A percentile compares a stretch with the other conserved stretches of the same genome.
These are phyloP conservation scores for Linnemannia exigua DNA, from an alignment of 192 early-diverging fungal species.

Conservation along the genomic window DNA sequence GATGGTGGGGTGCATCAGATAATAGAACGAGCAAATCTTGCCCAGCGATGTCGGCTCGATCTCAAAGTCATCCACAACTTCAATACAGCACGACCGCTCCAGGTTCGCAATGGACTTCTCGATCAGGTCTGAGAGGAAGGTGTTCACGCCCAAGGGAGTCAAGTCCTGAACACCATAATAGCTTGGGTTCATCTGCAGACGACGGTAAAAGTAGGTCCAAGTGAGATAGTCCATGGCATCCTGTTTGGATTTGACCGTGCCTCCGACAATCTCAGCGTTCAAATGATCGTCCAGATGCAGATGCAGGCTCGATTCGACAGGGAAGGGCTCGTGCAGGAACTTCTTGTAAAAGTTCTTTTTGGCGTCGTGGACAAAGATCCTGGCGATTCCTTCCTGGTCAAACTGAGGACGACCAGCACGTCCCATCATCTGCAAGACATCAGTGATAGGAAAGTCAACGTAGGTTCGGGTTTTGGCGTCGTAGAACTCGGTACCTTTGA, in stretches of 20 bases:
- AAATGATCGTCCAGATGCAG: conserved; percentile 87
- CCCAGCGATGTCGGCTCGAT: conserved; percentile 84
- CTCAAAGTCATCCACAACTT: conserved; percentile 73
- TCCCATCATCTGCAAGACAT: conserved; percentile 99
- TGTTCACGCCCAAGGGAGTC: conserved; percentile 75
- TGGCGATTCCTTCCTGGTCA: conserved; percentile 92
- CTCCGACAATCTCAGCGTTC: conserved; percentile 94
- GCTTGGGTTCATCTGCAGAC: conserved; percentile 93
- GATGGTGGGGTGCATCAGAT: conserved; percentile 88
- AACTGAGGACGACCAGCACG: conserved; percentile 97
- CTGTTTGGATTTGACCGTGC: conserved; percentile 90
- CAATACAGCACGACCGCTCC: conserved; percentile 78
- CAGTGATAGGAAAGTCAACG: conserved; percentile 97
- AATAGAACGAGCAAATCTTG: conserved; percentile 92
- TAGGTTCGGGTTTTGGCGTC: conserved; percentile 92
- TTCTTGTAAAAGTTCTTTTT: conserved; percentile 99
- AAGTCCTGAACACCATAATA: conserved; percentile 93
- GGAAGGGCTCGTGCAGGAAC: conserved; percentile 96
- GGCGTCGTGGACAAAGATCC: conserved; percentile 93
- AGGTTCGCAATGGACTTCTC: conserved; percentile 80
- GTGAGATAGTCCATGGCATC: conserved; percentile 96
- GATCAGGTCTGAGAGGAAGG: conserved; percentile 86
- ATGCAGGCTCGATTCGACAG: conserved; percentile 89
- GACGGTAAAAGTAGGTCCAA: conserved; percentile 97
- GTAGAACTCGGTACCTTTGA: conserved; percentile 98